These are phyloP conservation scores for Boletus vinaceobasis DNA, from an alignment of 768 basidiomycete species.

Conservation along the genomic window DNA sequence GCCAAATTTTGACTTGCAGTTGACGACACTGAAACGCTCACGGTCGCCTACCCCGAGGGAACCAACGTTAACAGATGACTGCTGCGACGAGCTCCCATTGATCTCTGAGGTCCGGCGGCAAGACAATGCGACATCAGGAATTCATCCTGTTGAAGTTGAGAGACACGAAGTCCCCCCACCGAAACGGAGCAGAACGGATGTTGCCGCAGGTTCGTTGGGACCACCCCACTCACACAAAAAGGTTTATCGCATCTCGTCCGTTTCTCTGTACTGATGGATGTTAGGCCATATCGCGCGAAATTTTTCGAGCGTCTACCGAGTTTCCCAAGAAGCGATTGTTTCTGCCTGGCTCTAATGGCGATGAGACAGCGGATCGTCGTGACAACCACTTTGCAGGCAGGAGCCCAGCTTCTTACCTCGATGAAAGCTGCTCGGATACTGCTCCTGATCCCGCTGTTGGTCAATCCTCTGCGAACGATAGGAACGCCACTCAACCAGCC, in stretches of 20 bases:
- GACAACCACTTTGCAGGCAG: not conserved
- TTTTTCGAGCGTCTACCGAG: not conserved
- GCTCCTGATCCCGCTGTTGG: conserved; percentile 9
- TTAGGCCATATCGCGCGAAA: conserved; percentile 3
- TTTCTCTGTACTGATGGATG: conserved; percentile 9
- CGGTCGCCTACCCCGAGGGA: conserved; percentile 14
- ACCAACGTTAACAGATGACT: conserved; percentile 24
- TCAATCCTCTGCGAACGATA: not conserved
- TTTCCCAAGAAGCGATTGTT: conserved; percentile 16
- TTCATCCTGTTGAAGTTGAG: conserved; percentile 37
- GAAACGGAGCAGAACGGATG: conserved; percentile 18
- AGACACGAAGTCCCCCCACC: conserved; percentile 4
- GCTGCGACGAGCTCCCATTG: conserved; percentile 35
- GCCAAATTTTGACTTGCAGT: conserved; percentile 50
- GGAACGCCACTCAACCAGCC: conserved; percentile 1
- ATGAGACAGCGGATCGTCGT: conserved; percentile 3
- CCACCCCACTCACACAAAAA: conserved; percentile 2
- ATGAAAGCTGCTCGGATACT: conserved; percentile 32
- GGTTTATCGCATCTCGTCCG: conserved; percentile 9
- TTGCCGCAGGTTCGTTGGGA: not conserved
- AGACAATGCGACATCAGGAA: conserved; percentile 29
- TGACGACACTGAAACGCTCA: conserved; percentile 33
- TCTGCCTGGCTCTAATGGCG: conserved; percentile 12
- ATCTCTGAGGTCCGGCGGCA: conserved; percentile 33
- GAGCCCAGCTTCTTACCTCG: conserved; percentile 14